Evolutionary conservation across 108 stramenopile genomes (phyloP).

Genomic region (Fistulifera pelliculosa): DNA sequence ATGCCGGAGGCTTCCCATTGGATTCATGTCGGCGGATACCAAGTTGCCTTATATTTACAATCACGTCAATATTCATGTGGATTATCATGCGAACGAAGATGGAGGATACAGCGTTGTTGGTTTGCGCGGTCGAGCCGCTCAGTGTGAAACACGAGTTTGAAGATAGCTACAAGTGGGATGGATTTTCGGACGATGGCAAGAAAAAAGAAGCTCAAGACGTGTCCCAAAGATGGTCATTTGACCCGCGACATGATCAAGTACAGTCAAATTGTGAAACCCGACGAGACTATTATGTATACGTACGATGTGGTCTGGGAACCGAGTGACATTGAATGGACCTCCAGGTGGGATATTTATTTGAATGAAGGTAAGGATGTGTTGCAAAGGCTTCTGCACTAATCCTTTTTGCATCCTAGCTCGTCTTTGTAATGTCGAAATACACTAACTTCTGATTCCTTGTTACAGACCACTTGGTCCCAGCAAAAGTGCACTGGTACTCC

Average conservation of each 20-base stretch:
- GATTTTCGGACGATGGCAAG: conserved; percentile 38
- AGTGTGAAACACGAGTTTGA: conserved; percentile 75
- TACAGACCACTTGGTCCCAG: conserved; percentile 79
- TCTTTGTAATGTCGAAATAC: too few species aligned
- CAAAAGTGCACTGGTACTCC: conserved; percentile 96
- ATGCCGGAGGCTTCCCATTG: conserved; percentile 91
- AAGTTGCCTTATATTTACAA: conserved; percentile 82
- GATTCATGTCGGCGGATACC: conserved; percentile 55
- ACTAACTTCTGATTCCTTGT: too few species aligned
- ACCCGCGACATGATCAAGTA: conserved; percentile 23
- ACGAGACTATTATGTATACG: conserved; percentile 86
- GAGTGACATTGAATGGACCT: conserved; percentile 89
- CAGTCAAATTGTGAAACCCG: conserved; percentile 42
- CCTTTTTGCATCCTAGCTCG: too few species aligned
- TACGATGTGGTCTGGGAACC: conserved; percentile 94
- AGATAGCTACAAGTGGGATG: conserved; percentile 74
- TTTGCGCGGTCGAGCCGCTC: conserved; percentile 90
- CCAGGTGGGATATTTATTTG: conserved; percentile 97
- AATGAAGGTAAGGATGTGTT: conserved; percentile 22
- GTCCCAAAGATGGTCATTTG: conserved; percentile 32
- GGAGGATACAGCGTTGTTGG: conserved; percentile 90
- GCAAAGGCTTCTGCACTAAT: too few species aligned
- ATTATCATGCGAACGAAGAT: conserved; percentile 79
- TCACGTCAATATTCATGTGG: conserved; percentile 89
- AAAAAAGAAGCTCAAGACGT: conserved; percentile 62